Percentiles rank a stretch among this genome's conserved stretches.
Evolutionary conservation across 73 alveolate genomes (phyloP).

Genomic region (Durusdinium trenchii): DNA sequence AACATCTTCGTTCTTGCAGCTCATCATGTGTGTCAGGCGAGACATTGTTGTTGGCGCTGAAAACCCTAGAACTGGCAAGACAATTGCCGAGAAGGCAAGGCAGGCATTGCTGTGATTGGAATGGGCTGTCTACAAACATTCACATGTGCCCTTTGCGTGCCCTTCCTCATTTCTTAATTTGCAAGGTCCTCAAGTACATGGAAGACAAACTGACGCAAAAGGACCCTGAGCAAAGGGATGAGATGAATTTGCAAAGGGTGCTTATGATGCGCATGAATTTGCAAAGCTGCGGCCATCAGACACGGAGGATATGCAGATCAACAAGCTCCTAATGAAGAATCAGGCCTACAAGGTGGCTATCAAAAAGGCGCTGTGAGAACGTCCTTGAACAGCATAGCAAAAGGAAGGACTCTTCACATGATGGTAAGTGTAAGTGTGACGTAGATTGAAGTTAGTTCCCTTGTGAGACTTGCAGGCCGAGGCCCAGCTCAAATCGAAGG

Average conservation of each 20-base stretch:
- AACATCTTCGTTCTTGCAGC: neutral
- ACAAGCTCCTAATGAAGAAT: conserved; percentile 97
- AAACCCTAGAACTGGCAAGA: conserved; percentile 97
- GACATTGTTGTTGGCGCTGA: conserved; percentile 97
- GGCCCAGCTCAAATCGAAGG: conserved; percentile 98
- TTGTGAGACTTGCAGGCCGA: conserved; percentile 96
- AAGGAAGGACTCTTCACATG: neutral
- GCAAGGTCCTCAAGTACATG: conserved; percentile 97
- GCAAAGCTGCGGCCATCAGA: too few relatives aligned
- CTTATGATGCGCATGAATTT: too few relatives aligned
- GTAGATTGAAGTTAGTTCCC: neutral
- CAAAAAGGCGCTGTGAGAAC: too few relatives aligned
- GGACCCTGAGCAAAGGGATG: conserved; percentile 25
- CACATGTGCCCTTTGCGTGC: too few relatives aligned
- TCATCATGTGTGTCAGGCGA: conserved; percentile 84
- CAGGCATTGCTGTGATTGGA: neutral
- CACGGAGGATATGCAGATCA: conserved; percentile 96
- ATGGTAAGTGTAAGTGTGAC: neutral
- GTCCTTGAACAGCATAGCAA: too few relatives aligned
- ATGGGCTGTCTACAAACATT: too few relatives aligned
- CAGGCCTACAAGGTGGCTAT: conserved; percentile 97
- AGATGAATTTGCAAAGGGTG: too few relatives aligned
- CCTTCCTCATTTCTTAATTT: too few relatives aligned
- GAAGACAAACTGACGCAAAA: conserved; percentile 97
- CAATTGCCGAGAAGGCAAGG: conserved; percentile 97